Evolutionary conservation across 179 eudicot genomes (phyloP).

Genomic region (Beta corolliflora): DNA sequence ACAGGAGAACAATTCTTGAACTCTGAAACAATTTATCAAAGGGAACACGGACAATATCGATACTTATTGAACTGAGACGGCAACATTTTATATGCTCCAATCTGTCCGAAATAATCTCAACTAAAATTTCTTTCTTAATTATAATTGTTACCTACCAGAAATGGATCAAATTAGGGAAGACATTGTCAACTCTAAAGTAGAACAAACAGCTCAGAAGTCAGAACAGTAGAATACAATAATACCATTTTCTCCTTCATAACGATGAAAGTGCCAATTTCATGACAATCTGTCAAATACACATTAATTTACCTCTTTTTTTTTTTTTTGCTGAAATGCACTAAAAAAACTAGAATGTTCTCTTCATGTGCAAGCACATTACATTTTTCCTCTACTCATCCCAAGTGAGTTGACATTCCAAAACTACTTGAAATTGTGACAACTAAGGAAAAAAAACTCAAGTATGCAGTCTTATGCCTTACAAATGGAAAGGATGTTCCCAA

Average conservation of each 20-base stretch:
- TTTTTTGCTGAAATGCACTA: no score
- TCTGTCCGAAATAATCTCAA: background rate
- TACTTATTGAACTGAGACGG: background rate
- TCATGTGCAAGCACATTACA: conserved; percentile 18
- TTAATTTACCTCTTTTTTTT: background rate
- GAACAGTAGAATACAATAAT: background rate
- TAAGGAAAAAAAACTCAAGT: background rate
- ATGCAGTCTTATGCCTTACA: background rate
- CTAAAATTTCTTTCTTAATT: background rate
- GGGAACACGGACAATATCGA: background rate
- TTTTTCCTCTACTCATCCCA: background rate
- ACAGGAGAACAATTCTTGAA: background rate
- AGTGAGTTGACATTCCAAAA: conserved; percentile 8
- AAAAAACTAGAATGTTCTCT: background rate
- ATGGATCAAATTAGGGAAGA: background rate
- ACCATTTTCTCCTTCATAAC: background rate
- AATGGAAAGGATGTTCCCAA: background rate
- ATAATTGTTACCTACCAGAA: conserved; percentile 8
- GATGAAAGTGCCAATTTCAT: conserved; percentile 12
- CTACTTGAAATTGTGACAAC: background rate
- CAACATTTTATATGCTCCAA: background rate
- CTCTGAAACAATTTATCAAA: background rate
- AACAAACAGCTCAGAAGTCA: background rate
- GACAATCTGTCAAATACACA: conserved; percentile 4
- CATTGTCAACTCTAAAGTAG: background rate